Evolutionary conservation across 1,284 basidiomycete species (phyloP), one percentile per base, ranked within the genome.

Genomic region (Ustilago crameri): DNA sequence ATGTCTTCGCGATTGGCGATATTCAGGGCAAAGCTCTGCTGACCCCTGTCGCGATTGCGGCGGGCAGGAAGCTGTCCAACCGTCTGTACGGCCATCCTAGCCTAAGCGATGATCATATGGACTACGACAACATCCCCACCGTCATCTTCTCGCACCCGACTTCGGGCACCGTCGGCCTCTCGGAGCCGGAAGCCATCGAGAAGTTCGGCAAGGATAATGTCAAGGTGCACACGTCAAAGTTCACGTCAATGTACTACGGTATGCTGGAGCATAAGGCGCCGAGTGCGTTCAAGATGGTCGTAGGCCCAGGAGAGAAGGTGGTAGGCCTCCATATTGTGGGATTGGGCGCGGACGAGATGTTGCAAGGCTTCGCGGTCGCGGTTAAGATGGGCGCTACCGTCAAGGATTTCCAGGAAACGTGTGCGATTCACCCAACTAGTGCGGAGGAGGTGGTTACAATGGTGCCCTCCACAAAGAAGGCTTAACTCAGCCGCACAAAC

Each of bases 1-100:
- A 88, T 56, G 87, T 98, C 73, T 91, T 88, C 52, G 89, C 93
- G 4, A 90, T 98, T 63, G 96, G 95, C 9, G 95, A 99, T 83
- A 92, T 95, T 15, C 89, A 89, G 70, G 95, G 95, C 64, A 95
- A 95, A 85, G 92, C 89, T 23, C 86, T 95, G 26, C 87, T 99
- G 64, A 99, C 95, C 0, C 95, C 96, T n/a, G 96, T 99, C 7
- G 96, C 95, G 22, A 96, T 99, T 66, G 95, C 95, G 47, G 96
- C 96, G 5, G 95, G 94, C 23, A 87, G 95, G 58, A 87, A 93
- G 65, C 85, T 98, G 38, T 88, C 90, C 49, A 98, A 98, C 86
- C 87, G 96, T 50, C 85, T 98, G 51, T 98, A 93, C 82, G 96
- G 95, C 10, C 89, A 89, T 0, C 87, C 89, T 53, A 86, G 92